Evolutionary conservation across 805 yeast genomes (phyloP).

Genomic region (Allodekkera sacchari): DNA sequence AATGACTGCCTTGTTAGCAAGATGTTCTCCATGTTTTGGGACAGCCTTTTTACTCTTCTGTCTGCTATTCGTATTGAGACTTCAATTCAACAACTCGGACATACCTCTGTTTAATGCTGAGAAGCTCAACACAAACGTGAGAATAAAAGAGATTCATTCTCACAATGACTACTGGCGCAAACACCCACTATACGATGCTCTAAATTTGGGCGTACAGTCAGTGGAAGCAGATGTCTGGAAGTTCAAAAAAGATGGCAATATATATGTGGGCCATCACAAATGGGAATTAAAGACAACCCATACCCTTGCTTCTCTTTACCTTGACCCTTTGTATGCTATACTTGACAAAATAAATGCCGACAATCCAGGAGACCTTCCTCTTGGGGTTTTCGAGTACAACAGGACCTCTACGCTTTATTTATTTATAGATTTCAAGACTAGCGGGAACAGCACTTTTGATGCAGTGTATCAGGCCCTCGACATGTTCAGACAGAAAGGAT

Average conservation of each 20-base stretch:
- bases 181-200: conserved; percentile 39
- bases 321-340: conserved; percentile 42
- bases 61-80: no score
- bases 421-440: conserved; percentile 57
- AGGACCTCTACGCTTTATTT: conserved; percentile 47
- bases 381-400: conserved; percentile 30
- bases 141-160: conserved; percentile 34
- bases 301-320: conserved; percentile 42
- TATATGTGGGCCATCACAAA: conserved; percentile 59
- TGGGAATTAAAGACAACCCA: conserved; percentile 34
- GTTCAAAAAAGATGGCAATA: conserved; percentile 26
- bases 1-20: no score
- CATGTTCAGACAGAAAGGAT: conserved; percentile 39
- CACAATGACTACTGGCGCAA: conserved; percentile 54
- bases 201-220: conserved; percentile 37
- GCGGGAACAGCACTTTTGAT: conserved; percentile 42
- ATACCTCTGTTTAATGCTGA: no score
- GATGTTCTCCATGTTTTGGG: no score
- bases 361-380: conserved; percentile 3
- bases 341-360: conserved; percentile 40
- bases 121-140: conserved; percentile 18
- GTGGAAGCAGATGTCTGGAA: conserved; percentile 52
- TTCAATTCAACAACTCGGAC: no score
- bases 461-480: conserved; percentile 36
- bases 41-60: no score